phyloP scores from a whole-genome alignment of 1,284 basidiomycete species.

The Apiotrichum porosum region DNA sequence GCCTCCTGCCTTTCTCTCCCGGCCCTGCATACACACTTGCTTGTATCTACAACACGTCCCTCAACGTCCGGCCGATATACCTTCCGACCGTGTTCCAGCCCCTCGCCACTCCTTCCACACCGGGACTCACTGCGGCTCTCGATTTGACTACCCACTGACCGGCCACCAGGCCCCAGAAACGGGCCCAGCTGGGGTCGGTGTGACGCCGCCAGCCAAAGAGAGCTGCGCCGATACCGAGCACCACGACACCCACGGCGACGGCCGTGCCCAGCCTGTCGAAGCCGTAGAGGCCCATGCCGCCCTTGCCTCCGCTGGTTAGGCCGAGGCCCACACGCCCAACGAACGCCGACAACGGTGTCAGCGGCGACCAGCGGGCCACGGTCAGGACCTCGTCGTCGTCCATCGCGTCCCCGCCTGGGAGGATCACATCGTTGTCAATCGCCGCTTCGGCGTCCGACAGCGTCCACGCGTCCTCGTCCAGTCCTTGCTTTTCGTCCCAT shows the following conservation, averaged over 20 bases:
- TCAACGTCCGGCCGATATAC: too few species aligned
- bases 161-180: slow-evolving; percentile 28
- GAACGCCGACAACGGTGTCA: too few species aligned
- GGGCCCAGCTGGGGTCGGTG: slow-evolving; percentile 13
- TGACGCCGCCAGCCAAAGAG: slow-evolving; percentile 26
- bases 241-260: slow-evolving; percentile 31
- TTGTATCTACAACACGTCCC: too few species aligned
- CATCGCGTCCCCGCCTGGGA: slow-evolving; percentile 14
- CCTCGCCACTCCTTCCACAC: too few species aligned
- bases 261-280: slow-evolving; percentile 22
- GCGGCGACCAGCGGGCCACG: too few species aligned
- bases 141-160: slow-evolving; percentile 1
- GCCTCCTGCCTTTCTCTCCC: too few species aligned
- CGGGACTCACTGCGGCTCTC: neutral
- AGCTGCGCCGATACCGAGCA: slow-evolving; percentile 37
- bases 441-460: slow-evolving; percentile 13
- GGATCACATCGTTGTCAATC: slow-evolving; percentile 18
- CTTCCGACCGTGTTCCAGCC: too few species aligned
- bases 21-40: too few species aligned
- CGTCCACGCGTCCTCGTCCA: slow-evolving; percentile 11
- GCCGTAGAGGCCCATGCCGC: slow-evolving; percentile 3
- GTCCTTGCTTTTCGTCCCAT: slow-evolving; percentile 15
- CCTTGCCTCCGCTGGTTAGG: too few species aligned
- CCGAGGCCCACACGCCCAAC: neutral
- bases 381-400: slow-evolving; percentile 11